These are phyloP conservation scores for Ganoderma lucidum DNA, from an alignment of 1,284 basidiomycete species.

Conservation along the genomic window DNA sequence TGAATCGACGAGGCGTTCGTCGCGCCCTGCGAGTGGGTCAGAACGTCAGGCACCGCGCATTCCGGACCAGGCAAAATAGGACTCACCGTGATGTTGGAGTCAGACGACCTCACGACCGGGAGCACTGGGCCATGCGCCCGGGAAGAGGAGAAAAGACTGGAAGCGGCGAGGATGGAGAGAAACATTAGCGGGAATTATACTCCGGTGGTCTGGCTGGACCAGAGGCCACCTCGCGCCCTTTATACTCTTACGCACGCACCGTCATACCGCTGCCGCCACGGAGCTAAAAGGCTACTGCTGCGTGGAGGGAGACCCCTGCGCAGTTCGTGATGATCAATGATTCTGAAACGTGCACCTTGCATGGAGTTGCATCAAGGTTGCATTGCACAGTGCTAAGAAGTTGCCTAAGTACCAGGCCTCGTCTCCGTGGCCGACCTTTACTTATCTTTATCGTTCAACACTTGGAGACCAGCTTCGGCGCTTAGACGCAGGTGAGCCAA, in stretches of 20 bases:
- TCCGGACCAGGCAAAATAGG: neutral
- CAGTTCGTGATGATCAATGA: too few species aligned
- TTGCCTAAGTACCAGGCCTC: too few species aligned
- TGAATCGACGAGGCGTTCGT: slow-evolving; percentile 4
- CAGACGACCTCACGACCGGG: neutral
- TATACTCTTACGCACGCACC: neutral
- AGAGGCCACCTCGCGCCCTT: neutral
- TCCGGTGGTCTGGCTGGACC: neutral
- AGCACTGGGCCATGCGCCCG: neutral
- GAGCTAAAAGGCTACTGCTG: too few species aligned
- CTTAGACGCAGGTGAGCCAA: too few species aligned
- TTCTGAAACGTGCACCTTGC: too few species aligned
- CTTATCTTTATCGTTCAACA: too few species aligned
- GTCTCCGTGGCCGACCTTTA: too few species aligned
- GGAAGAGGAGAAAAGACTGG: neutral
- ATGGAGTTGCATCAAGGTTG: too few species aligned
- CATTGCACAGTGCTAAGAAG: too few species aligned
- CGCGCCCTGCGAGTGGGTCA: neutral
- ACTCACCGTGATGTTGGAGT: neutral
- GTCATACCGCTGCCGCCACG: too few species aligned
- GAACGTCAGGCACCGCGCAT: neutral
- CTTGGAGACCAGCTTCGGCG: too few species aligned
- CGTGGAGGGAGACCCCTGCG: too few species aligned
- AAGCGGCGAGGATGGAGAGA: neutral
- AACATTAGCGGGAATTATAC: neutral